Evolutionary conservation across 1,284 basidiomycete genomes (phyloP), one percentile per base, ranked within the genome.

Genomic region (Porphyrellus sp.): DNA sequence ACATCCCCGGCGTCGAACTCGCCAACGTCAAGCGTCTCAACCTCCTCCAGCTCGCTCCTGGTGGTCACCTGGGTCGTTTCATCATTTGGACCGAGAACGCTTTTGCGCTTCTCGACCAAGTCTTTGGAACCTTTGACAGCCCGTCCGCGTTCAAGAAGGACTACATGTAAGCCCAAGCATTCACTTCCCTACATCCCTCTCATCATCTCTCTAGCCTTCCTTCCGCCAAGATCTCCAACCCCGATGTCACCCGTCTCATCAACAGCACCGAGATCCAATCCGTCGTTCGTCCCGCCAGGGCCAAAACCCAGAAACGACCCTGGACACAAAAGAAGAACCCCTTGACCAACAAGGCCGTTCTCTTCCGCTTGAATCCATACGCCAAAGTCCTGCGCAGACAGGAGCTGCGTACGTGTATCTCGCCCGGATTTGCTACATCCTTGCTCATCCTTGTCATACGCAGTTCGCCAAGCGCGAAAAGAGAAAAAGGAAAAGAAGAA

Each of bases 301-400:
- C 85, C 58, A 87, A 90, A 74, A 69, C 77, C 58, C 88, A 89
- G 76, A 93, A 91, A 74, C 89, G 94, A 70, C 94, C 95, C 61
- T 97, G 93, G 91, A 94, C 93, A 61, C 96, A 98, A 81, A 95
- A 95, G 90, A 98, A 98, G 91, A 98, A 98, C 83, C 94, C 96
- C 54, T 85, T 97, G 69, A 77, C 85, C 77, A 99, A 99, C 91
- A 94, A 92, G 79, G 89, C 84, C 56, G 81, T 98, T 66, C 86
- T 99, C 72, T 98, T 96, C 93, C 89, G 95, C 67, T 85, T 99
- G 77, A 99, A 99, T 85, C 97, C 97, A 52, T 99, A 99, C 78
- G 96, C 96, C 70, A 97, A 95, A 84, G 89, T 89, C 51, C 74
- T 93, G 68, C 88, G 91, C 73, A 81, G 89, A 68, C 89, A 93